Evolutionary conservation across 345 rosid species (phyloP).

Genomic region (Raphanus raphanistrum): DNA sequence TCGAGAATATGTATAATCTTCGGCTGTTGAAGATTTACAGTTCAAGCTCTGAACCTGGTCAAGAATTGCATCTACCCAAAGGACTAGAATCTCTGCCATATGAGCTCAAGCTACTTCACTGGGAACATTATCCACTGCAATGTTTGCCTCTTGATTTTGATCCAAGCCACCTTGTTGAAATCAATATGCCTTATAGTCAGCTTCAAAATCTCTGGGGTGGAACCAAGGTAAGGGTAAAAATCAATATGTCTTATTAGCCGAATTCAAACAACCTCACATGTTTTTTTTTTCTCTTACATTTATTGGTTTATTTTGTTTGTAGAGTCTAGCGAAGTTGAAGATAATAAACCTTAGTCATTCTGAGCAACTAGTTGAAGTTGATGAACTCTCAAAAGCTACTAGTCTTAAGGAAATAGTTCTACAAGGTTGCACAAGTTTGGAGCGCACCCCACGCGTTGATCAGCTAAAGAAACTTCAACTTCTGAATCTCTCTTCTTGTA

Average conservation of each 20-base stretch:
- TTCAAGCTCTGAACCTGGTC: background rate
- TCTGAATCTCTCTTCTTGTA: slow-evolving; percentile 18
- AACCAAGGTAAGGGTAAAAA: slow-evolving; percentile 4
- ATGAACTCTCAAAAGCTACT: background rate
- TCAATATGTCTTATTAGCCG: no score
- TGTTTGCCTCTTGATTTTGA: slow-evolving; percentile 12
- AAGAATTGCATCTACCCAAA: background rate
- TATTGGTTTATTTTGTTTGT: background rate
- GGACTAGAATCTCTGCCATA: slow-evolving; percentile 15
- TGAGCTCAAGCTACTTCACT: slow-evolving; percentile 30
- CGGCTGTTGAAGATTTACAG: slow-evolving; percentile 20
- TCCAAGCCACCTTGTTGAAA: slow-evolving; percentile 18
- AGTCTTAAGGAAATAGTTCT: slow-evolving; percentile 15
- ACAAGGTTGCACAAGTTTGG: slow-evolving; percentile 19
- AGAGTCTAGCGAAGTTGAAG: slow-evolving; percentile 22
- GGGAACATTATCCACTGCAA: slow-evolving; percentile 23
- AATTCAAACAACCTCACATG: no score
- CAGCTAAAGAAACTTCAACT: background rate
- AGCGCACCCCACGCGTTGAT: slow-evolving; percentile 7
- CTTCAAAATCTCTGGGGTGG: slow-evolving; percentile 26
- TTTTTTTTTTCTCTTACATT: background rate
- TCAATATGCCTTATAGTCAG: slow-evolving; percentile 24
- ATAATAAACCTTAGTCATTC: slow-evolving; percentile 17
- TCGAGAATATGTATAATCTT: slow-evolving; percentile 18
- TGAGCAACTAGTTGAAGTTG: slow-evolving; percentile 12